Conservation (phyloP, 2,329 filamentous ascomycete genomes). For the Trichoderma polysporum region DNA sequence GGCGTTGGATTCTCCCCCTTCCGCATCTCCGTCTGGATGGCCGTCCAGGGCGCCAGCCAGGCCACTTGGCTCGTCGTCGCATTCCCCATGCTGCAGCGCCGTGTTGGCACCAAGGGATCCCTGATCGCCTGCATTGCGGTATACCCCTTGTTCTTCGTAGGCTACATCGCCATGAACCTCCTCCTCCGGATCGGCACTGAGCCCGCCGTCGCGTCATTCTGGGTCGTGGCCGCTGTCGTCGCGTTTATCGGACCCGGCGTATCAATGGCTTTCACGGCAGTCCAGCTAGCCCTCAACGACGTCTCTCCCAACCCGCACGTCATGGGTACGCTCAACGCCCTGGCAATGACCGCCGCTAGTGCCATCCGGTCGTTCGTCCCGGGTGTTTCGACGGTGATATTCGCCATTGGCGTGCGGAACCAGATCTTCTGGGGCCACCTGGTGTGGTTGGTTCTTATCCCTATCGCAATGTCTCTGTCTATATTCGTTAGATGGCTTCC, state of each 20-base stretch:
- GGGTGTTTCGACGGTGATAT: conserved; percentile 64
- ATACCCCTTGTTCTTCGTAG: conserved; percentile 65
- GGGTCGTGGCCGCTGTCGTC: conserved; percentile 46
- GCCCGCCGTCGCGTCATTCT: conserved; percentile 50
- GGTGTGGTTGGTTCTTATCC: conserved; percentile 37
- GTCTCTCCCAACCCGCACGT: conserved; percentile 63
- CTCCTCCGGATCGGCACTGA: conserved; percentile 39
- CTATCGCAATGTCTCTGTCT: conserved; percentile 31
- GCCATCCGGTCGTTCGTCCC: conserved; percentile 66
- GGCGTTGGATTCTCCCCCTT: conserved; percentile 63
- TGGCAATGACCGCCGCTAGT: conserved; percentile 56
- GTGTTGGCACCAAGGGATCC: conserved; percentile 65
- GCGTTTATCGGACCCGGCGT: conserved; percentile 59
- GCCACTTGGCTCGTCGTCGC: conserved; percentile 68
- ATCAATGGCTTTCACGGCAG: conserved; percentile 67
- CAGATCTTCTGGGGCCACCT: conserved; percentile 62
- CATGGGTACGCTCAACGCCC: conserved; percentile 69
- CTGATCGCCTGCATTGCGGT: conserved; percentile 52
- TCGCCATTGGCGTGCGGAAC: conserved; percentile 62
- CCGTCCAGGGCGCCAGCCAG: conserved; percentile 63
- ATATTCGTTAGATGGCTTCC: conserved; percentile 32
- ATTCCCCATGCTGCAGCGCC: conserved; percentile 67
- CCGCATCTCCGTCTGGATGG: conserved; percentile 67
- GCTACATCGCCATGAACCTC: conserved; percentile 58
- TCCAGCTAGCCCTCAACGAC: conserved; percentile 74